phyloP scores from a whole-genome alignment of 306 rosid species.

The Betula pendula region DNA sequence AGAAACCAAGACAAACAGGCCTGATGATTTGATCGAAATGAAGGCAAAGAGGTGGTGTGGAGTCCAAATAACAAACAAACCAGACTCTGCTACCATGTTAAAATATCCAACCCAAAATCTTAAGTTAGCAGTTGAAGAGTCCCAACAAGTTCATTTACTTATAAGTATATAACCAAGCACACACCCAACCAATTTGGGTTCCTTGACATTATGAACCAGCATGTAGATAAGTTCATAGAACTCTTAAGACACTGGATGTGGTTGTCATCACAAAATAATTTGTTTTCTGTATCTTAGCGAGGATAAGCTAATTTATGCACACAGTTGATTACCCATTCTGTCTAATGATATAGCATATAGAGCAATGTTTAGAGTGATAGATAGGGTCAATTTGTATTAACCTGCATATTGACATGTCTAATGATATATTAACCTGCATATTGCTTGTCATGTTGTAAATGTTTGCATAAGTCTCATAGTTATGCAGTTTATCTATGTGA shows the following conservation, averaged over 20 bases:
- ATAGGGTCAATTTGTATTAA: neutral
- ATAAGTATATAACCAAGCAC: too few species aligned
- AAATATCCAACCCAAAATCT: too few species aligned
- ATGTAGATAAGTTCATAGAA: neutral
- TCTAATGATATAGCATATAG: neutral
- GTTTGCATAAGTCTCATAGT: neutral
- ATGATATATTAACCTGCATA: neutral
- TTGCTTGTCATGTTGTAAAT: slow-evolving; percentile 1
- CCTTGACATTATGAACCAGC: neutral
- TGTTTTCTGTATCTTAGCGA: neutral
- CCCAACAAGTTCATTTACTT: too few species aligned
- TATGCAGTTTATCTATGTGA: neutral
- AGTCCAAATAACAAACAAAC: too few species aligned
- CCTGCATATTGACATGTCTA: neutral
- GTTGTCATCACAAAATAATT: neutral
- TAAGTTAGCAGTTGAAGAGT: too few species aligned
- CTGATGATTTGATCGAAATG: too few species aligned
- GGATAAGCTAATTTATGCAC: neutral
- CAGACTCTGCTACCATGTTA: too few species aligned
- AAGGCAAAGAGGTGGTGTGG: too few species aligned
- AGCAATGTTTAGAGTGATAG: slow-evolving; percentile 4
- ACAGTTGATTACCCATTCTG: neutral
- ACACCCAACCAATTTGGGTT: too few species aligned
- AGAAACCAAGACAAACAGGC: too few species aligned
- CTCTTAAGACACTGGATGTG: neutral